Evolutionary conservation across 1,139 yeast species (phyloP).

Genomic region (Geotrichum candidum): DNA sequence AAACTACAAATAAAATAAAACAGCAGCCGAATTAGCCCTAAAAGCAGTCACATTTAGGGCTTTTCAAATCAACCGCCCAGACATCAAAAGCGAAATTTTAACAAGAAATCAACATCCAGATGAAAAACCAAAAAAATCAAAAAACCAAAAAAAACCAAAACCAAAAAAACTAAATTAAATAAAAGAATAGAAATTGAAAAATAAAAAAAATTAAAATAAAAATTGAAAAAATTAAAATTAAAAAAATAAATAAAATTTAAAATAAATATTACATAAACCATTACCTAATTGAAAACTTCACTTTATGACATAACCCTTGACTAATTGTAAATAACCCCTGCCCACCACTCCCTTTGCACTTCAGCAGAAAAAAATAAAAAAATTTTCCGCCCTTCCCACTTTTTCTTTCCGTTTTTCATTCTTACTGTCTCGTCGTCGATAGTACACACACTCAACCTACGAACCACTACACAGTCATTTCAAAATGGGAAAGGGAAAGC

Average conservation of each 20-base stretch:
- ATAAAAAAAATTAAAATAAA: not conserved
- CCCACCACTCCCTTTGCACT: not conserved
- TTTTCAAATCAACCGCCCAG: not conserved
- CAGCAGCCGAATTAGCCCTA: not conserved
- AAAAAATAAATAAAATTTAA: not conserved
- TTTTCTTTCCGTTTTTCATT: not conserved
- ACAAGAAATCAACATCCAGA: not conserved
- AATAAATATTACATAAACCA: not conserved
- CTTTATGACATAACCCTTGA: not conserved
- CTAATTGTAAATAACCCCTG: not conserved
- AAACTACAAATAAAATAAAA: not conserved
- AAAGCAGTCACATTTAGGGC: not conserved
- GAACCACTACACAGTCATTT: slow-evolving; percentile 29
- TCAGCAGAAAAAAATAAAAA: not conserved
- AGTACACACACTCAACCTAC: not conserved
- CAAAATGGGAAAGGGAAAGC: slow-evolving; percentile 42
- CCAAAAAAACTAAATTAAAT: not conserved
- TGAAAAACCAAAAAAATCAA: not conserved
- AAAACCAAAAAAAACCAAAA: not conserved
- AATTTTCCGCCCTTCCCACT: not conserved
- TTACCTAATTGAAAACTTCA: not conserved
- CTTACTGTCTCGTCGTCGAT: not conserved
- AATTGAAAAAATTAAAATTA: not conserved
- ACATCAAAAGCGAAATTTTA: not conserved
- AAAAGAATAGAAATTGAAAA: not conserved